Base-by-base conservation (phyloP, 2,329 filamentous ascomycete genomes). In the Trichoderma simmonsii region DNA sequence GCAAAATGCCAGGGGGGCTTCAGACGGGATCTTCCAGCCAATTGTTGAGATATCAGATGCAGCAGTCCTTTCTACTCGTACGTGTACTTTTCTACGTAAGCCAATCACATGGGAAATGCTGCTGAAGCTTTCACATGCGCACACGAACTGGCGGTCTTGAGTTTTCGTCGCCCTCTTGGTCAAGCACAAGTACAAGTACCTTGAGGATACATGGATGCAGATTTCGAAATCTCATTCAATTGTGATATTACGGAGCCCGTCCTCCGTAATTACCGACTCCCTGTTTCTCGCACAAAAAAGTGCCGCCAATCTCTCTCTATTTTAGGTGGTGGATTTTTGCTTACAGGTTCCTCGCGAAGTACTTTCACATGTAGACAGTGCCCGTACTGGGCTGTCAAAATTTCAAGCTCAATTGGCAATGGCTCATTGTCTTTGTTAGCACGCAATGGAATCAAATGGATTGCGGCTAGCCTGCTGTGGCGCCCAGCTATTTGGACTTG, bases 91-190 rank as follows among this genome's bases (percentile, higher is more conserved):
- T 21, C 32, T 18, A 62, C 67, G 30, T 54, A 51, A 61, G 43
- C 57, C n/a, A 62, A 70, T 70, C 67, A 70, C 67, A 70, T 70
- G 67, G 67, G 30, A 11, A 70, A 70, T 28, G 21, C n/a, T 36
- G 57, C 32, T 21, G 39, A 26, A 11, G 59, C 39, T 32, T 39
- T 61, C 51, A 54, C 67, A 61, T 21, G 39, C 6, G 14, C 34
- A 61, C 14, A 9, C 54, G 54, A 21, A 28, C 28, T 51, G 34
- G 34, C 54, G 32, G 51, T 48, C 54, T 21, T 68, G 43, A 51
- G 8, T 32, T 34, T 12, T 61, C 48, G 60, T 69, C 66, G 30
- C 30, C 28, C n/a, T 26, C 12, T 54, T 3, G 3, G 11, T 14
- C 28, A 21, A 24, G 62, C n/a, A 54, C 28, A 56, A 51, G 28